Evolutionary conservation across 352 stramenopile genomes (phyloP).

Genomic region (Phytophthora tubulina): DNA sequence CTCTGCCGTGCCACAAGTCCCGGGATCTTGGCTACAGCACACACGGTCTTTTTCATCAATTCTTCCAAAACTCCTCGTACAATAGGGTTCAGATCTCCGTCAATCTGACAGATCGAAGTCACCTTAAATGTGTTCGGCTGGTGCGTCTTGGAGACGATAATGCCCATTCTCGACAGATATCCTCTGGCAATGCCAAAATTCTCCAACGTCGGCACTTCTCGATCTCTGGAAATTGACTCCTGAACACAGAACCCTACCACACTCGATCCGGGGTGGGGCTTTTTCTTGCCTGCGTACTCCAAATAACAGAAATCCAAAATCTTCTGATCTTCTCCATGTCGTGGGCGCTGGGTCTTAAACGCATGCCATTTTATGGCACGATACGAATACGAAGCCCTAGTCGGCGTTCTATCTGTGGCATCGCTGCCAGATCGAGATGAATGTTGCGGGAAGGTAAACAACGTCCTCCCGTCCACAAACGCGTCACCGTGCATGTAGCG

Average conservation of each 20-base stretch:
- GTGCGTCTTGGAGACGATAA: conserved; percentile 76
- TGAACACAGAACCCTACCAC: conserved; percentile 82
- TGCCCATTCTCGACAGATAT: conserved; percentile 64
- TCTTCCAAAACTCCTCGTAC: conserved; percentile 59
- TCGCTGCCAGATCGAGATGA: conserved; percentile 17
- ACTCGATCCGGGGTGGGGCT: conserved; percentile 54
- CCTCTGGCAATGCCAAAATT: conserved; percentile 68
- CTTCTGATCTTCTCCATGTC: conserved; percentile 51
- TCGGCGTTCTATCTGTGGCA: neutral
- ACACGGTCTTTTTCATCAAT: conserved; percentile 72
- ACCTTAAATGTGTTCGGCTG: conserved; percentile 67
- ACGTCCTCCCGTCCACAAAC: conserved; percentile 72
- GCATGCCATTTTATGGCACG: conserved; percentile 83
- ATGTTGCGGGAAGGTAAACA: conserved; percentile 64
- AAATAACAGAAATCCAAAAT: conserved; percentile 79
- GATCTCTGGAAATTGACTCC: conserved; percentile 69
- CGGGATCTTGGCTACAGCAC: conserved; percentile 51
- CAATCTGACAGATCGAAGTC: conserved; percentile 79
- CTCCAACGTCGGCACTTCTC: conserved; percentile 69
- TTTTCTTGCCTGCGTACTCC: conserved; percentile 77
- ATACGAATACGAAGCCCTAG: conserved; percentile 58
- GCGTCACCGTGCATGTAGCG: conserved; percentile 62
- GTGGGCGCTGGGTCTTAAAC: conserved; percentile 42
- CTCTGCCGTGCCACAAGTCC: conserved; percentile 69
- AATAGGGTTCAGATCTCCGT: conserved; percentile 61